These are phyloP conservation scores for Xylaria scruposa DNA, from an alignment of 495 filamentous ascomycete species.

Conservation along the genomic window DNA sequence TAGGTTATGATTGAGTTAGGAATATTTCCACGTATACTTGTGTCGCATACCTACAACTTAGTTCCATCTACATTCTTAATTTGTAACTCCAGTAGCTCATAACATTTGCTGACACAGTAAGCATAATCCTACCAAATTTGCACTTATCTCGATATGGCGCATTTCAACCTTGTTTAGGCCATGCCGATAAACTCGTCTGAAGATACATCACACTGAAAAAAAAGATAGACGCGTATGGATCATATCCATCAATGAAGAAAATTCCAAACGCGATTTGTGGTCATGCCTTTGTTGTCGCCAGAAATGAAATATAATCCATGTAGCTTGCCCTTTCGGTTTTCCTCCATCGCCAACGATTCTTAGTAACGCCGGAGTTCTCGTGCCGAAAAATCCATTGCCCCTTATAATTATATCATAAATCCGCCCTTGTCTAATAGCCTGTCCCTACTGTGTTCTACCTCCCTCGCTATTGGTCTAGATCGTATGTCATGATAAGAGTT, in stretches of 20 bases:
- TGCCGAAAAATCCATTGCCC: background rate
- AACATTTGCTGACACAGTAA: no score
- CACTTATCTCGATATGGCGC: background rate
- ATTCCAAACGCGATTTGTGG: background rate
- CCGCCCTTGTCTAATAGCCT: background rate
- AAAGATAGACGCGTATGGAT: background rate
- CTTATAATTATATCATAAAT: background rate
- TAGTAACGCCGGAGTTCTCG: conserved; percentile 1
- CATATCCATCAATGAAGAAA: background rate
- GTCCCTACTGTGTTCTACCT: background rate
- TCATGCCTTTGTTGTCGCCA: background rate
- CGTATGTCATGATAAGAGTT: background rate
- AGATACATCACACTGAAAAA: background rate
- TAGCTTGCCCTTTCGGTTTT: background rate
- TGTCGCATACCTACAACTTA: no score
- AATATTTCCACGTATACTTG: no score
- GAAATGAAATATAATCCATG: background rate
- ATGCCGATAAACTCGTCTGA: background rate
- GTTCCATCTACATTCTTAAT: no score
- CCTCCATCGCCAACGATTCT: background rate
- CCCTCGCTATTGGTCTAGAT: background rate
- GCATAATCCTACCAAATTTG: background rate
- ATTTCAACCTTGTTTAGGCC: background rate
- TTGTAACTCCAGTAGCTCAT: background rate
- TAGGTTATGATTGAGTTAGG: no score